These are phyloP conservation scores for Domatiomyces catenatus DNA, from an alignment of 2,329 filamentous ascomycete genomes.

Conservation along the genomic window DNA sequence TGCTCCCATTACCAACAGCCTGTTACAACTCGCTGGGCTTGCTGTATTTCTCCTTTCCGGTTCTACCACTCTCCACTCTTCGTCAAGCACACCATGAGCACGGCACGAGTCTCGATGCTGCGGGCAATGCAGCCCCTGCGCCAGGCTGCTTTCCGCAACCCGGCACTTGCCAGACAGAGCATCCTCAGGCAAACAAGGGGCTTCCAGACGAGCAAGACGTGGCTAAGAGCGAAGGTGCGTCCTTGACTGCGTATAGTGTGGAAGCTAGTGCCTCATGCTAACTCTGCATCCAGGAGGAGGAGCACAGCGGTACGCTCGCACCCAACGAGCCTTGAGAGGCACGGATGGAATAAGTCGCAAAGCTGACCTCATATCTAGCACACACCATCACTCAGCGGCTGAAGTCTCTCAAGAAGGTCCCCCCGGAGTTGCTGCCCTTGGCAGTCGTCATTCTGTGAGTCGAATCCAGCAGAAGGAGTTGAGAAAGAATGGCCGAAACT, in stretches of 20 bases:
- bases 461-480: neutral
- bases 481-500: neutral
- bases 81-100: constrained; percentile 8
- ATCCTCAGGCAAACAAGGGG: constrained; percentile 12
- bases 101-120: constrained; percentile 13
- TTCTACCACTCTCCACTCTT: constrained; percentile 13
- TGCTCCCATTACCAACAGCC: constrained; percentile 7
- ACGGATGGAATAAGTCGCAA: neutral
- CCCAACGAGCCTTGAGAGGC: neutral
- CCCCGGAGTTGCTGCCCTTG: constrained; percentile 84
- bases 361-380: constrained; percentile 39
- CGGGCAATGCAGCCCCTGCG: constrained; percentile 10
- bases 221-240: constrained; percentile 16
- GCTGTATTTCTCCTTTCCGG: neutral
- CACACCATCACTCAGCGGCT: constrained; percentile 95
- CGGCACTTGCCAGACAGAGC: constrained; percentile 13
- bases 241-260: neutral
- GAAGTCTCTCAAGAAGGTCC: constrained; percentile 75
- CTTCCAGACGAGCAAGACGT: constrained; percentile 12
- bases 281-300: constrained; percentile 40
- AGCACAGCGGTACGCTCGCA: constrained; percentile 41
- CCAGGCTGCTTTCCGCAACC: constrained; percentile 11
- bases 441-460: constrained; percentile 75
- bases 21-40: neutral
- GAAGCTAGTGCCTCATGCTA: neutral